Conservation (phyloP, 495 filamentous ascomycete species). For the Xanthoparmelia taractica region DNA sequence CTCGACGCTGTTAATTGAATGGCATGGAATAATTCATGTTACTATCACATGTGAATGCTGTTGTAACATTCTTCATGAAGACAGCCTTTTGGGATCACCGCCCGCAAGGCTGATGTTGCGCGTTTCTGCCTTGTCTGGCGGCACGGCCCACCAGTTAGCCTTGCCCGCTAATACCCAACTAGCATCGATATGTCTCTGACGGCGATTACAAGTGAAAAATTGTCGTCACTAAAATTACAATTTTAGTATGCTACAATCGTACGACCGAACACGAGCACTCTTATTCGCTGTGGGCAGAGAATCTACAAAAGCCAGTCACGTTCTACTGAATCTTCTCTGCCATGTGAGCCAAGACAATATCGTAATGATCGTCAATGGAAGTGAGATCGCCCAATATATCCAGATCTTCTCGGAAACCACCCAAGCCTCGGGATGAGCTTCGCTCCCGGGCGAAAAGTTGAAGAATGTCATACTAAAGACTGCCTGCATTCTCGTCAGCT, state of each 20-base stretch:
- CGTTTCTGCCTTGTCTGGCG: background rate
- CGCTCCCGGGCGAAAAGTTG: background rate
- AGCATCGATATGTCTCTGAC: background rate
- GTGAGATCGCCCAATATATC: slow-evolving; percentile 6
- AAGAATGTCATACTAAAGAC: slow-evolving; percentile 13
- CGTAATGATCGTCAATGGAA: slow-evolving; percentile 1
- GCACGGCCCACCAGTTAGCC: background rate
- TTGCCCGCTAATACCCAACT: too few relatives aligned
- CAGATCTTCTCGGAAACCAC: slow-evolving; percentile 7
- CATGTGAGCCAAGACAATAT: background rate
- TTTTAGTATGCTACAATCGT: slow-evolving; percentile 11
- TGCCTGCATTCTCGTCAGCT: slow-evolving; percentile 14
- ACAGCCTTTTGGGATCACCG: background rate
- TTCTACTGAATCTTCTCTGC: slow-evolving; percentile 8
- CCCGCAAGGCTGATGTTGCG: background rate
- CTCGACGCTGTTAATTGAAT: too few relatives aligned
- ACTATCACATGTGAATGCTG: too few relatives aligned
- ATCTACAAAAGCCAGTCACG: slow-evolving; percentile 1
- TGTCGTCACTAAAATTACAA: slow-evolving; percentile 2
- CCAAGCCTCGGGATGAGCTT: background rate
- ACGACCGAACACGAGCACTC: slow-evolving; percentile 1
- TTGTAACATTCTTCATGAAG: too few relatives aligned
- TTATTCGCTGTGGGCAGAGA: slow-evolving; percentile 7
- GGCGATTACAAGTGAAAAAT: slow-evolving; percentile 2
- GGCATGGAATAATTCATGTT: too few relatives aligned